phyloP scores from a whole-genome alignment of 164 flowering plant genomes.

The Vitis amurensis region DNA sequence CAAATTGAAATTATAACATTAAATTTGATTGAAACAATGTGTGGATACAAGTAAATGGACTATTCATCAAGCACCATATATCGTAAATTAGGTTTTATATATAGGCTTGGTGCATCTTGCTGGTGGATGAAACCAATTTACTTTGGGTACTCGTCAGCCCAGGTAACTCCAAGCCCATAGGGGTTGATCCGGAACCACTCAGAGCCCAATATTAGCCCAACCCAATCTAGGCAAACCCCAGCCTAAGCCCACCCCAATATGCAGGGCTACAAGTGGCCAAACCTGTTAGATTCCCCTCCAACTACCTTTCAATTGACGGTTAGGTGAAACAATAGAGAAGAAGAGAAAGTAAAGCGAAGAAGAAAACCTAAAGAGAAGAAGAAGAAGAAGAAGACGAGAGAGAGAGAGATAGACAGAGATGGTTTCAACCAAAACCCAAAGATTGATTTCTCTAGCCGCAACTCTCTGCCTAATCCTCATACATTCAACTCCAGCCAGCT shows the following conservation, averaged over 20 bases:
- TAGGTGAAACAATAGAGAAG: no score
- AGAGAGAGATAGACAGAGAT: not conserved
- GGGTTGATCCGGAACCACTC: not conserved
- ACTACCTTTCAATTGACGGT: not conserved
- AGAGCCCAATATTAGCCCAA: not conserved
- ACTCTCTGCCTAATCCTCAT: constrained; percentile 4
- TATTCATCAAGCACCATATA: no score
- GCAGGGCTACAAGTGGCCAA: no score
- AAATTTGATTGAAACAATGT: no score
- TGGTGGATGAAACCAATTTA: no score
- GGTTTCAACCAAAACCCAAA: not conserved
- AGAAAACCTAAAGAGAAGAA: not conserved
- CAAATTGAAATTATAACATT: no score
- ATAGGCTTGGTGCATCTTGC: no score
- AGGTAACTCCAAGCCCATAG: no score
- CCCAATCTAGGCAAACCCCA: not conserved
- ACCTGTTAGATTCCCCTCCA: not conserved
- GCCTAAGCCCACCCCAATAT: not conserved
- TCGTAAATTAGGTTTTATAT: no score
- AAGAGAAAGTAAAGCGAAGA: not conserved
- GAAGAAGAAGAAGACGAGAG: not conserved
- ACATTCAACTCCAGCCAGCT: not conserved
- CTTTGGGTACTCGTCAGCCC: no score
- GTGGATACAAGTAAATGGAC: no score
- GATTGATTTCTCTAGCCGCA: not conserved